phyloP scores from a whole-genome alignment of 1,139 yeast species.

The Casaregolazyma lundiana region DNA sequence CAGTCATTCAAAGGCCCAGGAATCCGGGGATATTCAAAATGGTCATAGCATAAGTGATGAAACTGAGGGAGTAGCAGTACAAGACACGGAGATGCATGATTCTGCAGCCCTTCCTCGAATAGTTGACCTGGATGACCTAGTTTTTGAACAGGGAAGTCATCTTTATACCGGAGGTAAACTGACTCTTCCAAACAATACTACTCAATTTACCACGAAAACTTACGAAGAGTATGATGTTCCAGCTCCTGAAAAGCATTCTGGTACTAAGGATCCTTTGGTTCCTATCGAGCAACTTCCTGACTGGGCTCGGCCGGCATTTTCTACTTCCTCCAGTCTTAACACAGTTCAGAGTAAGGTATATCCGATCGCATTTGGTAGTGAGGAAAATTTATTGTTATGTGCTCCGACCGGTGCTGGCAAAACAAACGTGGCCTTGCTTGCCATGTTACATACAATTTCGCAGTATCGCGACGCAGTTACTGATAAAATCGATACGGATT shows the following conservation, averaged over 20 bases:
- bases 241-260: slow-evolving; percentile 49
- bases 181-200: slow-evolving; percentile 76
- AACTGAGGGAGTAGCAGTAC: slow-evolving; percentile 28
- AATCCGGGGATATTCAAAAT: slow-evolving; percentile 8
- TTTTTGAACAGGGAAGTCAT: slow-evolving; percentile 70
- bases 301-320: slow-evolving; percentile 77
- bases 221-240: slow-evolving; percentile 92
- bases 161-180: slow-evolving; percentile 64
- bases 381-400: slow-evolving; percentile 73
- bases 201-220: slow-evolving; percentile 59
- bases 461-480: slow-evolving; percentile 46
- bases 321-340: slow-evolving; percentile 60
- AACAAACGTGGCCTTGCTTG: slow-evolving; percentile 87
- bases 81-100: slow-evolving; percentile 24
- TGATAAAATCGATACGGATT: slow-evolving; percentile 48
- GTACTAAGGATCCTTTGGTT: slow-evolving; percentile 46
- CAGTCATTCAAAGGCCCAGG: slow-evolving; percentile 6
- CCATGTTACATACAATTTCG: slow-evolving; percentile 60
- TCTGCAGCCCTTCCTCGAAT: slow-evolving; percentile 41
- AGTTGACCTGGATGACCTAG: slow-evolving; percentile 59
- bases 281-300: slow-evolving; percentile 62
- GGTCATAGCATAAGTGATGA: slow-evolving; percentile 19
- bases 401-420: slow-evolving; percentile 99
- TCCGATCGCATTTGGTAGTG: slow-evolving; percentile 68
- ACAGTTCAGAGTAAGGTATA: slow-evolving; percentile 78